Evolutionary conservation across 202 grass and related monocot species (phyloP), one percentile per base, ranked within the genome.

Genomic region (Bolboschoenoplectus hybrid): DNA sequence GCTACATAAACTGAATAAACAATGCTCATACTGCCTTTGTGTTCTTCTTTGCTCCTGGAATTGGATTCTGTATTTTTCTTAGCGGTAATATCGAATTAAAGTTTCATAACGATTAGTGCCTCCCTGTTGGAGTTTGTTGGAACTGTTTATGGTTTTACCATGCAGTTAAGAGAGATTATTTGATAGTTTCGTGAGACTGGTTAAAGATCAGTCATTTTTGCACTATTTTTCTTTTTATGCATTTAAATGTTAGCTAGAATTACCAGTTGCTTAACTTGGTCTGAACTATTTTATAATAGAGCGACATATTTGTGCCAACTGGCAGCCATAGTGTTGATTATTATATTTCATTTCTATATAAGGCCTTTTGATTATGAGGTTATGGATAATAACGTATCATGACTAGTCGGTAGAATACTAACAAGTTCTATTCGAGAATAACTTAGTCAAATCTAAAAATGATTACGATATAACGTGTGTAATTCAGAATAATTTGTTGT

Each of bases 161-260:
- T 7, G 26, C 56, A 79, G 75, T 79, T 80, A 11, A 35, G 32
- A 36, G 36, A 60, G 52, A 60, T 35, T 38, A 40, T 79, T 79
- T 40, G 10, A 12, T 76, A 76, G 11, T 55, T 26, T 16, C 4
- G 4, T 75, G 47, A 52, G 46, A 12, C 47, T 52, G 47, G 26
- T 55, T 7, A 49, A 72, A 73, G 43, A 7, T 76, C 16, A 11
- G 1, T 49, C 26, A 49, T 11, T 8, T 73, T 73, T 47, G 43
- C 43, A 39, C 32, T 9, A 34, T 75, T 17, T 70, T 75, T 4
- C 10, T 38, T 78, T 40, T 9, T 32, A 52, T 74, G 51, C 35
- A 57, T 58, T 57, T 36, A 17, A 38, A 38, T 38, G 72, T 40
- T 57, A 39, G 32, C 34, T 78, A 39, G 11, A 77, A 36, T 77